Percentiles rank a stretch among this genome's conserved stretches.
Conservation (phyloP, 352 stramenopile genomes). For the Phytophthora multivora region DNA sequence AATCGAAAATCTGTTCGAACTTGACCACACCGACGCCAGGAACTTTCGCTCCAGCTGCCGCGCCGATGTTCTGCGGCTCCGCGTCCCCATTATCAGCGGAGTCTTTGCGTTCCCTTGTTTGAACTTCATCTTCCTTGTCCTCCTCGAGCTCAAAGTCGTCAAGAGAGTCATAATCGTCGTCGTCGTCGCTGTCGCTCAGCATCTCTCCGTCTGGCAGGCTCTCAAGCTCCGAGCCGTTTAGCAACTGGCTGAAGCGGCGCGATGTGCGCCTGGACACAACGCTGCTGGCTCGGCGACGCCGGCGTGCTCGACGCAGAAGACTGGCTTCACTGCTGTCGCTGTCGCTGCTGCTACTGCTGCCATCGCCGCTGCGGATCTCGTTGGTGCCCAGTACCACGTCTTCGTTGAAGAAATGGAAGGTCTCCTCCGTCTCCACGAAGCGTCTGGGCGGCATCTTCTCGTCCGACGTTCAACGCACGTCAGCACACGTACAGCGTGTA, state of each 20-base stretch:
- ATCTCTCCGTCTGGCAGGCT: constrained; percentile 34
- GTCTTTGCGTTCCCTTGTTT: constrained; percentile 23
- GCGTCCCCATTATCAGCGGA: constrained; percentile 11
- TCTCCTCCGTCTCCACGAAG: constrained; percentile 63
- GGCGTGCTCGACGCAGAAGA: constrained; percentile 10
- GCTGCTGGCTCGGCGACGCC: constrained; percentile 27
- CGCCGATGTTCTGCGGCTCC: constrained; percentile 9
- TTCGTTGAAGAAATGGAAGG: constrained; percentile 72
- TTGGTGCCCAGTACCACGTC: constrained; percentile 67
- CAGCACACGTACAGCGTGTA: too few relatives aligned
- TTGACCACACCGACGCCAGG: constrained; percentile 9
- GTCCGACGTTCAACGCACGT: not conserved
- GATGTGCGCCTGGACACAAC: constrained; percentile 30
- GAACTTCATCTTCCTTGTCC: constrained; percentile 25
- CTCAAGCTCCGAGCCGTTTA: constrained; percentile 32
- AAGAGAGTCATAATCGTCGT: constrained; percentile 37
- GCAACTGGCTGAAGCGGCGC: constrained; percentile 25
- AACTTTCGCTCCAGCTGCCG: constrained; percentile 9
- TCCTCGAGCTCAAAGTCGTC: constrained; percentile 35
- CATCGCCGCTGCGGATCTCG: constrained; percentile 48
- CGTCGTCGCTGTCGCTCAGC: constrained; percentile 39
- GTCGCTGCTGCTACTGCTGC: constrained; percentile 21
- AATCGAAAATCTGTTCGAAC: constrained; percentile 62
- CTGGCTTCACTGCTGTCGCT: constrained; percentile 21
- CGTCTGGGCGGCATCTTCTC: constrained; percentile 12